phyloP scores from a whole-genome alignment of 2,329 filamentous ascomycete species.

The Penicillium brevicompactum region DNA sequence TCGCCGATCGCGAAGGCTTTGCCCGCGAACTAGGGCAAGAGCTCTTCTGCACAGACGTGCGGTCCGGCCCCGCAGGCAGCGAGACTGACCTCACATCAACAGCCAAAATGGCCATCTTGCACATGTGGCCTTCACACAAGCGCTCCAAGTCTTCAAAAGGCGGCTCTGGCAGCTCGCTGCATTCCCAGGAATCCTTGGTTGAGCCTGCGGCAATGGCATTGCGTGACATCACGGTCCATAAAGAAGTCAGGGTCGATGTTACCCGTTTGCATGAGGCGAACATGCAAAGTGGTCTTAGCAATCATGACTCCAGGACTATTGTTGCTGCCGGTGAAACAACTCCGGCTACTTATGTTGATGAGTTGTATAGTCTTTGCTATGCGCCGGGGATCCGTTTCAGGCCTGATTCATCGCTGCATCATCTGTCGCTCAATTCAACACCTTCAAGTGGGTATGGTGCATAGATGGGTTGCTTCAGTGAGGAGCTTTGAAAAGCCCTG shows the following conservation, averaged over 20 bases:
- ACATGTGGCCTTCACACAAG: constrained; percentile 26
- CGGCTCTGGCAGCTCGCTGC: not conserved
- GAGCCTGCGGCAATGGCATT: constrained; percentile 29
- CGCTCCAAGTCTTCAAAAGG: not conserved
- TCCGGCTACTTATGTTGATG: constrained; percentile 49
- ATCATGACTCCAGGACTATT: constrained; percentile 26
- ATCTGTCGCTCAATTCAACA: constrained; percentile 1
- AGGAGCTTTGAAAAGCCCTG: not conserved
- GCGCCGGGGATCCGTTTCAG: constrained; percentile 31
- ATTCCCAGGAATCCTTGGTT: constrained; percentile 26
- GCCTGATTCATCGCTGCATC: constrained; percentile 22
- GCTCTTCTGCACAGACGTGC: constrained; percentile 49
- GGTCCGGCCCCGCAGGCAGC: constrained; percentile 24
- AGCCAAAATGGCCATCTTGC: constrained; percentile 20
- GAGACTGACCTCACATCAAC: constrained; percentile 27
- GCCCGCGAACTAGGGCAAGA: constrained; percentile 63
- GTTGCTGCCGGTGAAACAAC: constrained; percentile 29
- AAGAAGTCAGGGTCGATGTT: constrained; percentile 62
- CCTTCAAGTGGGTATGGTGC: not conserved
- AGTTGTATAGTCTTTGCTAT: constrained; percentile 44
- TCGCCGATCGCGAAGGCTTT: constrained; percentile 61
- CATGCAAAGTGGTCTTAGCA: constrained; percentile 16
- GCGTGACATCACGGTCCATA: constrained; percentile 64
- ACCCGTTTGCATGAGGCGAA: constrained; percentile 27
- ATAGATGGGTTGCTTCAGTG: not conserved